Base-by-base conservation (phyloP, 768 basidiomycete genomes). In the Kwoniella bestiolae region DNA sequence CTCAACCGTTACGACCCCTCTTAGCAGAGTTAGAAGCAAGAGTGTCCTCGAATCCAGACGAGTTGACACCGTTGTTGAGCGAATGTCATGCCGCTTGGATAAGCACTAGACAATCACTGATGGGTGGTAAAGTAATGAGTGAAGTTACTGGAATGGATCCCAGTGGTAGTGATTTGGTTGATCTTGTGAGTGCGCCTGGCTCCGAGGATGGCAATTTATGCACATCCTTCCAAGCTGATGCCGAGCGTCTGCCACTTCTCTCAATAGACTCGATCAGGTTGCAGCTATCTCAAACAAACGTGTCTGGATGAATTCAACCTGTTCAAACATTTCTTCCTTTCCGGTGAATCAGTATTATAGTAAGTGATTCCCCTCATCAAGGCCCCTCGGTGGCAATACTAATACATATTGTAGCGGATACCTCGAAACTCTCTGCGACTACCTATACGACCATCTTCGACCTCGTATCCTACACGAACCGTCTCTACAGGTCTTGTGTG, bases 381-480 rank as follows among this genome's bases (percentile, higher is more conserved):
- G 18, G 28, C n/a, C 11, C 41, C 9, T 14, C 49, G 47, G 14
- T 35, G 55, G 11, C 29, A n/a, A 28, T 34, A 23, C 46, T 51
- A 21, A 60, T 0, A 3, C 41, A 11, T 23, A 8, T 14, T 6
- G 2, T 55, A 97, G 94, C 75, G 85, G 87, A 65, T 97, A 92
- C 82, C 85, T 99, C 25, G 94, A 96, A 82, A 89, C 86, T 2
- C 85, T 98, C 0, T 97, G 94, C 71, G 95, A 97, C 81, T 86
- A 92, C 72, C 87, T 99, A 34, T 96, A 94, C 77, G 96, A 98
- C 78, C 92, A 94, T 69, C 86, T 99, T 1, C 90, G 95, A 1
- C 96, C 95, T 5, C 88, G 94, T 4, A 97, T 99, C 67, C 85
- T 97, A 2, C 94, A 97, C 72, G 95, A 97, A 75, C 89, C 90